Conservation (phyloP, 305 asterid genomes). For the Fraxinus baroniana region DNA sequence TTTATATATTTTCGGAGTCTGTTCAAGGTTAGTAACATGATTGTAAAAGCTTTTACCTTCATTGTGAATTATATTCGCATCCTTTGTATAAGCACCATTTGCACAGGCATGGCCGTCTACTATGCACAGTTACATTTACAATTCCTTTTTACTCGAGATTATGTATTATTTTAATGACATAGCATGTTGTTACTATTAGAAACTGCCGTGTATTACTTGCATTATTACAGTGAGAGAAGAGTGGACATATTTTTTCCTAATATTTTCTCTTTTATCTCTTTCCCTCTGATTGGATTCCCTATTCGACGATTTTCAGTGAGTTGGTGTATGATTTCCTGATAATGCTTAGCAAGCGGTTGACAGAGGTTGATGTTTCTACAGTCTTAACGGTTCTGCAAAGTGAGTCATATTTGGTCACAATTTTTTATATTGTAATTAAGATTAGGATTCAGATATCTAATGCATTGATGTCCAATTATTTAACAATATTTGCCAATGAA, state of each 20-base stretch:
- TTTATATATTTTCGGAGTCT: constrained; percentile 76
- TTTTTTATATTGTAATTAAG: background rate
- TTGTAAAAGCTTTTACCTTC: background rate
- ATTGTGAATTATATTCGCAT: background rate
- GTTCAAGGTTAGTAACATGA: constrained; percentile 57
- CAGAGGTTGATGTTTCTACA: constrained; percentile 92
- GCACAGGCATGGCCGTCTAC: background rate
- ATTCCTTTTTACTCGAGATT: background rate
- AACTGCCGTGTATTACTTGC: background rate
- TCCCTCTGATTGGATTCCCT: constrained; percentile 19
- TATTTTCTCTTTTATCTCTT: background rate
- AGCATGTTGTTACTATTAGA: background rate
- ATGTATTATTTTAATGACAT: constrained; percentile 2
- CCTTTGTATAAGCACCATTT: background rate
- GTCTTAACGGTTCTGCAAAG: constrained; percentile 78
- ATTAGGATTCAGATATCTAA: background rate
- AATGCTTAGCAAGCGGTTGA: constrained; percentile 80
- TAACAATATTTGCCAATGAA: background rate
- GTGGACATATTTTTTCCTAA: background rate
- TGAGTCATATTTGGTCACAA: constrained; percentile 32
- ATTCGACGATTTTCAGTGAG: constrained; percentile 56
- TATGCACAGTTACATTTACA: background rate
- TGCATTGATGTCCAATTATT: background rate
- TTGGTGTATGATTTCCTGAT: constrained; percentile 85
- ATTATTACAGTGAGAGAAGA: background rate